Evolutionary conservation across 306 rosid species (phyloP), one percentile per base, ranked within the genome.

Genomic region (Corylus americana): DNA sequence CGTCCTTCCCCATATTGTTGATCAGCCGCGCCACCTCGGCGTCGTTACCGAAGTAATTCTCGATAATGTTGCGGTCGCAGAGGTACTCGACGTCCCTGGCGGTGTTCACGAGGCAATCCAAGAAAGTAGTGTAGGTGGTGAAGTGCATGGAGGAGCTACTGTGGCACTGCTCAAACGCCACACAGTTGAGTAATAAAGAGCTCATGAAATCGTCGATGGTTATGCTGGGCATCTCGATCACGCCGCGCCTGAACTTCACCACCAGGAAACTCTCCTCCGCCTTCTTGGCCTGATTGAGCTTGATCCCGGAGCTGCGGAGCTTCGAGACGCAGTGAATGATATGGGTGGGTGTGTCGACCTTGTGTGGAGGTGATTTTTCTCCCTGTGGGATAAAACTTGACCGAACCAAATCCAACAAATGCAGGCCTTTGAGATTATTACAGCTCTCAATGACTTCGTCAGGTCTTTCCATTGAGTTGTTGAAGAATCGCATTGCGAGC

Each of bases 401-500:
- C 11, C 81, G 80, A 0, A 83, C 50, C 78, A 83, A 73, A 18
- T 86, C 87, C 5, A 86, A 78, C 20, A 86, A 74, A 45, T 83
- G 87, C 76, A 44, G 25, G 12, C 83, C 82, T 48, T 62, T 61
- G 25, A 83, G 77, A 71, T 48, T 13, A 0, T 14, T 44, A 31
- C 49, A 63, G 70, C 55, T 62, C 47, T 50, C 75, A 10, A 86
- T 63, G 70, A 71, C 55, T 8, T 37, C 54, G 0, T 80, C 77
- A 1, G 81, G 73, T 55, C 89, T 77, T 27, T 18, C 76, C 78
- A 67, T 79, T 22, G 13, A 17, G 77, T 48, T 7, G 80, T 83
- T 83, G 79, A 86, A 86, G 74, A 86, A 80, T 20, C 58, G 74
- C 49, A 86, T 61, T 2, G 83, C 77, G 8, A 86, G 85, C 31